Base-by-base conservation (phyloP, 2,329 filamentous ascomycete species). In the Clarireedia hainanense region DNA sequence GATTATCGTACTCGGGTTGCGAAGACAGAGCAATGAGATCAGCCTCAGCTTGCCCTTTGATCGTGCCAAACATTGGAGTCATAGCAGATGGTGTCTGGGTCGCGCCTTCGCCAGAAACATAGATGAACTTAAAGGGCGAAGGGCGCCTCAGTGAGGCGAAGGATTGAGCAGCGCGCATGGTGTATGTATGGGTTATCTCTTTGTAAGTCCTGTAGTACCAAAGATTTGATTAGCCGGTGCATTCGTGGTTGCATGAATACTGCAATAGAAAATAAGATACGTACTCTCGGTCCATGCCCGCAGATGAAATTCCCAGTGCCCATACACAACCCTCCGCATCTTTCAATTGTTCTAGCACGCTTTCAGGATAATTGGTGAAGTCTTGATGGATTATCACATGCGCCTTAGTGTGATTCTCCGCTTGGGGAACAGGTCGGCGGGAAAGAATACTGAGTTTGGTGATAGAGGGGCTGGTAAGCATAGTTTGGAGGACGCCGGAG, bases 321-420 rank as follows among this genome's bases (percentile, higher is more conserved):
- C 88, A 91, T 1, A 91, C 83, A 57, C 83, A 86, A 2, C 83
- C 86, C 6, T 78, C 72, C 0, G 86, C 87, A 23, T 80, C 86
- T 52, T 76, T 74, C 0, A 91, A 73, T 65, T 84, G 74, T 3
- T 72, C 69, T 9, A 90, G 74, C 2, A 89, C 61, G 0, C 74
- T 73, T 0, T 76, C 63, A 37, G 80, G 76, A 67, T 89, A 91
- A 1, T 68, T 73, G 12, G 72, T 69, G 65, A 87, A 91, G 68
- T 91, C 84, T 15, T 78, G 75, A 65, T 90, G 85, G 17, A 85
- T 72, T 59, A 90, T 83, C 55, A 89, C 81, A 24, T 80, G 78
- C 57, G 83, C 76, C 58, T 85, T 81, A 3, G 23, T 20, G n/a
- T 37, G 23, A 17, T 39, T 40, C 0, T 85, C 79, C 17, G 79